Evolutionary conservation across 1,284 basidiomycete species (phyloP).

Genomic region (Ceratobasidium sp.): DNA sequence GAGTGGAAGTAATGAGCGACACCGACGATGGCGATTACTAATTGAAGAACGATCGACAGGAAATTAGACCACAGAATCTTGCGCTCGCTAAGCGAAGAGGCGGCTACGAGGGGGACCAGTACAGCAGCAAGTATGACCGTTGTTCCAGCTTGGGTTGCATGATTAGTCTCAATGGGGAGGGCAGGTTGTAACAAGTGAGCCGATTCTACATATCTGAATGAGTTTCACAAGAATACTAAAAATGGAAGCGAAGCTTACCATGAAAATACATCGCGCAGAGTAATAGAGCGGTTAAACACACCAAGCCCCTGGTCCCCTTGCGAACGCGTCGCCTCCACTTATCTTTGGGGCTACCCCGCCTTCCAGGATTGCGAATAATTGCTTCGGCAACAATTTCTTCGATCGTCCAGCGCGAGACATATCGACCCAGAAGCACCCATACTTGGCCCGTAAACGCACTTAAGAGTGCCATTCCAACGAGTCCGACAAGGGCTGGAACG

Average conservation of each 20-base stretch:
- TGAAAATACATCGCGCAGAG: slow-evolving; percentile 34
- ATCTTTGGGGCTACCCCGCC: slow-evolving; percentile 30
- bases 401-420: slow-evolving; percentile 37
- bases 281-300: slow-evolving; percentile 23
- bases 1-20: slow-evolving; percentile 32
- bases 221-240: too few species aligned
- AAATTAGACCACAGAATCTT: slow-evolving; percentile 35
- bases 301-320: slow-evolving; percentile 5
- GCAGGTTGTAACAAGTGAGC: slow-evolving; percentile 29
- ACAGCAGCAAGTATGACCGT: slow-evolving; percentile 32
- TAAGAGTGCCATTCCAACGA: slow-evolving; percentile 26
- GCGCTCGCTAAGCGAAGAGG: slow-evolving; percentile 27
- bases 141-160: slow-evolving; percentile 35
- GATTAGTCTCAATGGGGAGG: slow-evolving; percentile 19
- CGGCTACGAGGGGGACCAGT: slow-evolving; percentile 36
- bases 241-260: neutral
- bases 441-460: slow-evolving; percentile 37
- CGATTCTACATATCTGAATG: neutral
- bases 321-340: slow-evolving; percentile 31
- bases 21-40: slow-evolving; percentile 33
- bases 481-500: slow-evolving; percentile 31
- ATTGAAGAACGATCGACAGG: slow-evolving; percentile 25
- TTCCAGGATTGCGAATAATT: slow-evolving; percentile 29
- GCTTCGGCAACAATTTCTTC: slow-evolving; percentile 38
- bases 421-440: slow-evolving; percentile 33